These are phyloP conservation scores for Mycena filopes DNA, from an alignment of 768 basidiomycete genomes.

Conservation along the genomic window DNA sequence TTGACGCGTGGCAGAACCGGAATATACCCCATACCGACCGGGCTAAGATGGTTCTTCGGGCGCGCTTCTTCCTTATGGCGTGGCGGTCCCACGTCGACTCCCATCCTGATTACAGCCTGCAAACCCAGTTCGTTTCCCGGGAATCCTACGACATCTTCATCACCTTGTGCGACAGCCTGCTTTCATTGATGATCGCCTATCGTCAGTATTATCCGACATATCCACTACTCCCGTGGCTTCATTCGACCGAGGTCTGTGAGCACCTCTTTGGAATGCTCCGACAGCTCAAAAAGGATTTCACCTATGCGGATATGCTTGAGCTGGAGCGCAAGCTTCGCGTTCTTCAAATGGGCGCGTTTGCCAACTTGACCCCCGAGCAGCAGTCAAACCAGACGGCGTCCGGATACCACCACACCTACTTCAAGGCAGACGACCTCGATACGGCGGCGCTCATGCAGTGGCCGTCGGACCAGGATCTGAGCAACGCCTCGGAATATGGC, in stretches of 20 bases:
- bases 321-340: constrained; percentile 35
- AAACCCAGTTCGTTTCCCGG: constrained; percentile 38
- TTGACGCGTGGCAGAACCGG: constrained; percentile 44
- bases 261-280: constrained; percentile 43
- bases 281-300: constrained; percentile 39
- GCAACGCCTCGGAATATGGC: not conserved
- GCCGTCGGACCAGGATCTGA: constrained; percentile 33
- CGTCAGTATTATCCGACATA: constrained; percentile 25
- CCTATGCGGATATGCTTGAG: constrained; percentile 30
- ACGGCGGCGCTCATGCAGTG: constrained; percentile 17
- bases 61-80: constrained; percentile 36
- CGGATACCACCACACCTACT: constrained; percentile 39
- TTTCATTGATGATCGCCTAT: constrained; percentile 36
- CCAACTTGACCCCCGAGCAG: constrained; percentile 12
- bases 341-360: constrained; percentile 28
- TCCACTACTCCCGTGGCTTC: constrained; percentile 45
- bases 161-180: constrained; percentile 33
- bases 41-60: constrained; percentile 35
- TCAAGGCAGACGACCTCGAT: constrained; percentile 32
- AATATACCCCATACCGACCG: constrained; percentile 36
- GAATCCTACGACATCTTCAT: constrained; percentile 37
- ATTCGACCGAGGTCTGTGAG: constrained; percentile 42
- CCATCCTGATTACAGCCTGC: constrained; percentile 33
- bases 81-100: constrained; percentile 37
- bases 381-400: constrained; percentile 29